Evolutionary conservation across 352 stramenopile species (phyloP).

Genomic region (Pythium rishiriense): DNA sequence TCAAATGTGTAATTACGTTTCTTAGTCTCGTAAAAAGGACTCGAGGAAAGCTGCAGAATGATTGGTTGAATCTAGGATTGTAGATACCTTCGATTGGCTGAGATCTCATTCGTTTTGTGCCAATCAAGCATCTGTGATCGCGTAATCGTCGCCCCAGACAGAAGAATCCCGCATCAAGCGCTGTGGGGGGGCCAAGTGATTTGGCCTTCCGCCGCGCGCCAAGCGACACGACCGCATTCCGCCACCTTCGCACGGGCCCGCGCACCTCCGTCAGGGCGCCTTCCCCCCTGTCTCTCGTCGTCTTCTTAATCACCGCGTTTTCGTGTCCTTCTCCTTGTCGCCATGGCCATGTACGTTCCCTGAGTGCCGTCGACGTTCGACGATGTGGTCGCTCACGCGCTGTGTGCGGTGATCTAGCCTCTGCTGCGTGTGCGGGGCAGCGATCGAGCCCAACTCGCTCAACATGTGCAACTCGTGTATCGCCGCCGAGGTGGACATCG

Average conservation of each 20-base stretch:
- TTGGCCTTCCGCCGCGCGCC: neutral
- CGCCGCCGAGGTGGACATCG: slow-evolving; percentile 65
- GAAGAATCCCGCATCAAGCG: slow-evolving; percentile 10
- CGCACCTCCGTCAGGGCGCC: neutral
- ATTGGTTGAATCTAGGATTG: neutral
- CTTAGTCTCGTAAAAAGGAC: neutral
- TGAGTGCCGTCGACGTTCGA: too few species aligned
- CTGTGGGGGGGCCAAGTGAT: neutral
- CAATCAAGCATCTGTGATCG: neutral
- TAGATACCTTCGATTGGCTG: neutral
- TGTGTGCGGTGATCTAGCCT: slow-evolving; percentile 19
- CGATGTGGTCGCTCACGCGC: too few species aligned
- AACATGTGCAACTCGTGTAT: slow-evolving; percentile 82
- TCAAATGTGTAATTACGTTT: slow-evolving; percentile 6
- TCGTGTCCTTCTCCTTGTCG: neutral
- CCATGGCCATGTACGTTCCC: slow-evolving; percentile 26
- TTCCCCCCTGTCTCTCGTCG: neutral
- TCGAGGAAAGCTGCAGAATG: neutral
- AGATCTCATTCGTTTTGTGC: neutral
- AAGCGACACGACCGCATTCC: slow-evolving; percentile 1
- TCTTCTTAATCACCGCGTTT: neutral
- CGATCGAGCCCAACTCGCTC: slow-evolving; percentile 74
- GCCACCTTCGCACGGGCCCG: neutral
- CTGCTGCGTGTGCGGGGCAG: slow-evolving; percentile 42
- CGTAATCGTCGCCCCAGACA: slow-evolving; percentile 5